These are phyloP conservation scores for Dipteronia sinensis DNA, from an alignment of 345 rosid genomes.

Conservation along the genomic window DNA sequence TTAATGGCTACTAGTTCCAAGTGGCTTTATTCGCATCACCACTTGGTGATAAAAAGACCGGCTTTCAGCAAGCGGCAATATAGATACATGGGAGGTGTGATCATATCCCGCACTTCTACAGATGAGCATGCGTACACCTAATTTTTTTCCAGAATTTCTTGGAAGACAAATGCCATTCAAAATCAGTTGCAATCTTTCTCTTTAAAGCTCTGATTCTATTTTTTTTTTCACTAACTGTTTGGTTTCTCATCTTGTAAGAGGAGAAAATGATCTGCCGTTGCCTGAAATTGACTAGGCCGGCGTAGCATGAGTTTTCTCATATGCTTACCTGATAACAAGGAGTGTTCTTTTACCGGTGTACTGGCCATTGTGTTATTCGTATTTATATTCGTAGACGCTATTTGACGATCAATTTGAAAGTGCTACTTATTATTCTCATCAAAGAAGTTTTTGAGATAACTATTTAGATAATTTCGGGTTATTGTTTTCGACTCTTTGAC, in stretches of 20 bases:
- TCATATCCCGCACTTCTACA: neutral
- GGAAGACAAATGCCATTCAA: constrained; percentile 15
- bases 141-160: constrained; percentile 1
- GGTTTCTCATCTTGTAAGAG: neutral
- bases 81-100: neutral
- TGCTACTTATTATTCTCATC: neutral
- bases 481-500: neutral
- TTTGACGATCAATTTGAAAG: neutral
- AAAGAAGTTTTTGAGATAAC: neutral
- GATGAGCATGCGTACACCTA: neutral
- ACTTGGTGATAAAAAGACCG: constrained; percentile 1
- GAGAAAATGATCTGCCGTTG: constrained; percentile 13
- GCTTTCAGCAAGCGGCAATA: neutral
- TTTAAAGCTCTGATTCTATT: neutral
- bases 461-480: neutral
- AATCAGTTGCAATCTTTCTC: constrained; percentile 15
- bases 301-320: neutral
- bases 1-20: constrained; percentile 61
- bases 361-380: neutral
- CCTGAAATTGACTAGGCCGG: constrained; percentile 6
- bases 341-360: neutral
- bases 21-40: neutral
- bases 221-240: constrained; percentile 5
- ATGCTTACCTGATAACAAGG: neutral
- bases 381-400: neutral